Evolutionary conservation across 805 yeast genomes (phyloP).

Genomic region (Metschnikowia henanensis): DNA sequence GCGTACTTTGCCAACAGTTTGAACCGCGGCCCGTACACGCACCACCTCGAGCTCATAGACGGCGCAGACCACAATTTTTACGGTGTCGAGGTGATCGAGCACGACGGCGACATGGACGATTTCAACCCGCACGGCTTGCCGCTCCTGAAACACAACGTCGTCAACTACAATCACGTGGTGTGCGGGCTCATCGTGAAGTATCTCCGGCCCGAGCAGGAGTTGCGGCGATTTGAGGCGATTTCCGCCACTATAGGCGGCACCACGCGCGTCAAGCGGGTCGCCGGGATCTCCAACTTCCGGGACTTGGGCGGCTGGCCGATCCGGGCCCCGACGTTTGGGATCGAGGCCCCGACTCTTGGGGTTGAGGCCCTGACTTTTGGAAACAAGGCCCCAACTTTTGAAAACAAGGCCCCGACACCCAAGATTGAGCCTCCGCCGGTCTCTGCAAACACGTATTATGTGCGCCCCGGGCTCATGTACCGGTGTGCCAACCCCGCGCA

Average conservation of each 20-base stretch:
- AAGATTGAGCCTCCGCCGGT: too few relatives aligned
- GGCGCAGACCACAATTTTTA: slow-evolving; percentile 82
- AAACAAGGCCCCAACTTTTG: too few relatives aligned
- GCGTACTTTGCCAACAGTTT: slow-evolving; percentile 58
- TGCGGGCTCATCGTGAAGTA: slow-evolving; percentile 49
- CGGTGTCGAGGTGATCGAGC: slow-evolving; percentile 45
- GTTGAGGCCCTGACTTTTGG: too few relatives aligned
- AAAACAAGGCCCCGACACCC: too few relatives aligned
- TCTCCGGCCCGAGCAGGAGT: slow-evolving; percentile 47
- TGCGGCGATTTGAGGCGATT: slow-evolving; percentile 48
- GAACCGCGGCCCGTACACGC: slow-evolving; percentile 47
- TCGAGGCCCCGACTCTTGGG: not conserved
- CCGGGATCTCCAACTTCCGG: slow-evolving; percentile 71
- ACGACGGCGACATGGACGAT: slow-evolving; percentile 31
- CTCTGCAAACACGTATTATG: slow-evolving; percentile 30
- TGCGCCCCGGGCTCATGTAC: slow-evolving; percentile 53
- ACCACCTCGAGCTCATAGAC: slow-evolving; percentile 55
- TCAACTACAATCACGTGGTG: slow-evolving; percentile 61
- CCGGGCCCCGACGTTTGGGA: slow-evolving; percentile 21
- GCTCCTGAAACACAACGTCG: slow-evolving; percentile 39
- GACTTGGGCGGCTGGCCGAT: slow-evolving; percentile 79
- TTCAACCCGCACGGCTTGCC: slow-evolving; percentile 44
- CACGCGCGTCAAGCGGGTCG: slow-evolving; percentile 60
- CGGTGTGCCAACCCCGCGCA: slow-evolving; percentile 63
- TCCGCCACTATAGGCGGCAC: slow-evolving; percentile 36